Base-by-base conservation (phyloP, 495 filamentous ascomycete genomes). In the Jackrogersella multiformis region DNA sequence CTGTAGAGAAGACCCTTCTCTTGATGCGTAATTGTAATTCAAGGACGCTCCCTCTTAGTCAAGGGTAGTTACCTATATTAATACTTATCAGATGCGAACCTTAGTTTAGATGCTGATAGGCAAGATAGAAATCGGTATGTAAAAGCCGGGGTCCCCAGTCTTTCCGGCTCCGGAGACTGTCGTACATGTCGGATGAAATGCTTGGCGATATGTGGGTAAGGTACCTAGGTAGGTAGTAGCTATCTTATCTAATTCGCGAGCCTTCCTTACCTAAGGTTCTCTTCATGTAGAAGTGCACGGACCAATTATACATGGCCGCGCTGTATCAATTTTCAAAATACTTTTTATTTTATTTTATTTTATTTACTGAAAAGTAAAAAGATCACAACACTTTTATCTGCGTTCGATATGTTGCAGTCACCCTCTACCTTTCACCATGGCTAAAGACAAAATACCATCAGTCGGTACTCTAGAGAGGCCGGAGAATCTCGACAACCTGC, bases 401-500 rank as follows among this genome's bases (percentile, higher is more conserved):
- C 38, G 12, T 42, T 32, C 15, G 20, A 41, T 16, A 8, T 44
- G 23, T 5, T n/a, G 48, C 59, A 46, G 10, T n/a, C 1, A 8
- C 8, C 4, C 13, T 52, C 18, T 55, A 46, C 12, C 21, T 35
- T 55, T 49, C 57, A 54, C 57, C 56, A 84, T 84, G 81, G 76
- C 73, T 24, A 73, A 68, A 56, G 79, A 80, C 67, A 76, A 72
- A 13, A 41, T 81, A 16, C 78, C 81, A 0, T 61, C 77, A 1
- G 36, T 83, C 32, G 72, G 76, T 13, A 48, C 70, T 15, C 78
- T 86, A 41, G 77, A 85, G 24, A 80, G 79, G 71, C 84, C 82
- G 1, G 83, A 85, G 69, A 78, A 77, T 39, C 80, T 85, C 13
- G 68, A 85, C 46, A 77, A 78, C 6, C 75, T 88, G 7, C 79